These are phyloP conservation scores for Ophiosphaerella narmari DNA, from an alignment of 2,329 filamentous ascomycete genomes.

Conservation along the genomic window DNA sequence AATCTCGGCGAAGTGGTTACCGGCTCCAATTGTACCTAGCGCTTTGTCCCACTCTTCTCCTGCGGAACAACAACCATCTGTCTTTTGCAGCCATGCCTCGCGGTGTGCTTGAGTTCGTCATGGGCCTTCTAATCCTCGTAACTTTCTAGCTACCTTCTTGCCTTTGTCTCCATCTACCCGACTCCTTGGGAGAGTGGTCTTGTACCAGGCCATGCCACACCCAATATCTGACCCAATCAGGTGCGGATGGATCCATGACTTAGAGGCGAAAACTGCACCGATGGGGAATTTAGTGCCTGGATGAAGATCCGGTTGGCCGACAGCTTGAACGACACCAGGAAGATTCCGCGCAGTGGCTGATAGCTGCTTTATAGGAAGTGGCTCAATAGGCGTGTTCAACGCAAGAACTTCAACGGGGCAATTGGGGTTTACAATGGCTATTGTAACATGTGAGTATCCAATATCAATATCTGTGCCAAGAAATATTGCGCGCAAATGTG, in stretches of 20 bases:
- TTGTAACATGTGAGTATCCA: constrained; percentile 5
- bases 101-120: constrained; percentile 35
- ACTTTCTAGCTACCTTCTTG: constrained; percentile 41
- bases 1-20: constrained; percentile 48
- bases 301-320: constrained; percentile 46
- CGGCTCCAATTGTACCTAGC: constrained; percentile 46
- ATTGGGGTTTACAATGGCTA: constrained; percentile 20
- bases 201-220: constrained; percentile 49
- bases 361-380: constrained; percentile 37
- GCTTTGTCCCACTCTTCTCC: constrained; percentile 39
- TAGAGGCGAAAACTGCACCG: constrained; percentile 42
- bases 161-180: constrained; percentile 43
- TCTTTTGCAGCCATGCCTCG: constrained; percentile 35
- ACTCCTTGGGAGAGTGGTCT: constrained; percentile 32
- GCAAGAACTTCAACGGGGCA: constrained; percentile 32
- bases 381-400: constrained; percentile 33
- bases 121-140: constrained; percentile 43
- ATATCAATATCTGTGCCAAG: neutral
- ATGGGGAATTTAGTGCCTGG: constrained; percentile 47
- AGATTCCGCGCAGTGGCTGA: constrained; percentile 36
- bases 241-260: constrained; percentile 44
- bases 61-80: constrained; percentile 22
- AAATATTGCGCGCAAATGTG: constrained; percentile 28
- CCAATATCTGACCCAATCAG: constrained; percentile 48
- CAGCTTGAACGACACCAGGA: constrained; percentile 41